Evolutionary conservation across 345 rosid species (phyloP).

Genomic region (Schrenkiella parvula): DNA sequence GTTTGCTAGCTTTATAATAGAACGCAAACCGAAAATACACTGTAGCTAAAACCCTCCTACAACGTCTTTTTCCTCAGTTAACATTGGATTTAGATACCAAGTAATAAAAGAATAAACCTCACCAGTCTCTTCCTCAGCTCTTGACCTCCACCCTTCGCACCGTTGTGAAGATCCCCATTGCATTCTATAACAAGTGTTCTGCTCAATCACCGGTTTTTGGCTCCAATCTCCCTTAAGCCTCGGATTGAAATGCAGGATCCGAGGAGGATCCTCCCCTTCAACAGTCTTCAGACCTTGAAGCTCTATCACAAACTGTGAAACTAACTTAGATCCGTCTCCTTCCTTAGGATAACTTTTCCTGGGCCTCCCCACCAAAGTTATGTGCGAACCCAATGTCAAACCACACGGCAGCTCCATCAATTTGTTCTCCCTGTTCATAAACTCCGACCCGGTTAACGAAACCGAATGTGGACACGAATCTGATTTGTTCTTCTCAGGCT

Average conservation of each 20-base stretch:
- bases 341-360: slow-evolving; percentile 49
- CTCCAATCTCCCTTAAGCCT: slow-evolving; percentile 95
- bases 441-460: slow-evolving; percentile 55
- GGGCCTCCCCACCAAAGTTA: slow-evolving; percentile 87
- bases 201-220: slow-evolving; percentile 77
- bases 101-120: background rate
- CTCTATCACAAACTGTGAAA: slow-evolving; percentile 86
- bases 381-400: slow-evolving; percentile 77
- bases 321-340: slow-evolving; percentile 47
- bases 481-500: slow-evolving; percentile 37
- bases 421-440: slow-evolving; percentile 38
- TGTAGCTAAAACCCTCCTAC: background rate
- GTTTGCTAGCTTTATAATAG: background rate
- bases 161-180: slow-evolving; percentile 88
- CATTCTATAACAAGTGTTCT: slow-evolving; percentile 91
- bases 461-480: slow-evolving; percentile 66
- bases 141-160: slow-evolving; percentile 83
- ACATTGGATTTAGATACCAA: background rate
- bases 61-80: background rate
- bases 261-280: slow-evolving; percentile 97
- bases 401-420: slow-evolving; percentile 81
- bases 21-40: background rate
- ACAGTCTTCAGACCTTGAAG: slow-evolving; percentile 78
- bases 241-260: slow-evolving; percentile 86
- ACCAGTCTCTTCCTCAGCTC: slow-evolving; percentile 84